A percentile compares a stretch with the other conserved stretches of the same genome.
Conservation (phyloP, 2,329 filamentous ascomycete species). For the Aspergillus phoenicis region DNA sequence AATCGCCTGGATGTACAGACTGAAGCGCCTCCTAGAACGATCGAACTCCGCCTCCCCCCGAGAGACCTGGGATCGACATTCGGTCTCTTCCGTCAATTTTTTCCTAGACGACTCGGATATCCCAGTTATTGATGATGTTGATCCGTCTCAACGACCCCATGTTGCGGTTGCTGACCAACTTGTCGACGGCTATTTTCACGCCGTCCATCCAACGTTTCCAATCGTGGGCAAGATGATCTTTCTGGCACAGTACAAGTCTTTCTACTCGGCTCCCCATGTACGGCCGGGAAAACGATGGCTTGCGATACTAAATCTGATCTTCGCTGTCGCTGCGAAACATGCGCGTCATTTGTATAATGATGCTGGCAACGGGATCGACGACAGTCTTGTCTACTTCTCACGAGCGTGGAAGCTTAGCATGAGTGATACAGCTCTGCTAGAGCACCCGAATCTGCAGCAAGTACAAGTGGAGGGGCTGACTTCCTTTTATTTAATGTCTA, state of each 20-base stretch:
- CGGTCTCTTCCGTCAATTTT: slow-evolving; percentile 39
- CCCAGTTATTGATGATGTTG: slow-evolving; percentile 36
- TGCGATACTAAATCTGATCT: slow-evolving; percentile 48
- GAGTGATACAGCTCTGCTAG: slow-evolving; percentile 38
- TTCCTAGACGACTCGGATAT: slow-evolving; percentile 45
- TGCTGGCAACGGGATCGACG: slow-evolving; percentile 31
- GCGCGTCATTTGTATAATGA: slow-evolving; percentile 33
- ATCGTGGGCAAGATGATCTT: slow-evolving; percentile 46
- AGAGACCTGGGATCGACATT: slow-evolving; percentile 27
- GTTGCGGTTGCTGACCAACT: slow-evolving; percentile 43
- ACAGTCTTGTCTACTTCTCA: slow-evolving; percentile 46
- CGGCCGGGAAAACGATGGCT: slow-evolving; percentile 45
- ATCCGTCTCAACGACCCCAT: slow-evolving; percentile 40
- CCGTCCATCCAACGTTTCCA: slow-evolving; percentile 46
- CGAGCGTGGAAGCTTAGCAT: slow-evolving; percentile 46
- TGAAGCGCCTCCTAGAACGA: slow-evolving; percentile 41
- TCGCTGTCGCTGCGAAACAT: slow-evolving; percentile 47
- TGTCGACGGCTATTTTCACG: slow-evolving; percentile 43
- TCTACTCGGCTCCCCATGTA: slow-evolving; percentile 34
- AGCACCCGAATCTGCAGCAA: slow-evolving; percentile 47
- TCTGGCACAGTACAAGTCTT: slow-evolving; percentile 41
- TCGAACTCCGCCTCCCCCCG: slow-evolving; percentile 22
- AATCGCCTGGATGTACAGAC: slow-evolving; percentile 47
- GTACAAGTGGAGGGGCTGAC: slow-evolving; percentile 47
- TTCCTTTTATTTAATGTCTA: slow-evolving; percentile 45